A percentile compares a stretch with the other conserved stretches of the same genome.
phyloP scores from a whole-genome alignment of 2,329 filamentous ascomycete genomes.

The Aaosphaeria pasadenensis region DNA sequence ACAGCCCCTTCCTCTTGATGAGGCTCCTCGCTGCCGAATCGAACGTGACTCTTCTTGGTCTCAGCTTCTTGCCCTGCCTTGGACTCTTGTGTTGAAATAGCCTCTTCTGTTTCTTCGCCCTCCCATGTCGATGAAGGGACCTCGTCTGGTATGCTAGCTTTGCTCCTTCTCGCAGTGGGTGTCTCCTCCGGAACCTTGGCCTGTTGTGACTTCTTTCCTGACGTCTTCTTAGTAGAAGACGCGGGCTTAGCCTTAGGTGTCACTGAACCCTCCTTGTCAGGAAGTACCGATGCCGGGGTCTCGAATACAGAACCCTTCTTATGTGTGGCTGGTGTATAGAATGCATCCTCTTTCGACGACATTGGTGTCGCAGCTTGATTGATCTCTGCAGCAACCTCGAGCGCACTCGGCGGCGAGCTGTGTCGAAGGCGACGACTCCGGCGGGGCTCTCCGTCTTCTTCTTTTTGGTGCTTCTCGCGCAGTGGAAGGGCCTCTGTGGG shows the following conservation, averaged over 20 bases:
- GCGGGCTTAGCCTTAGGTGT: too few relatives aligned
- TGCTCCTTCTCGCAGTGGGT: conserved; percentile 13
- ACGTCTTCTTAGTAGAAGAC: too few relatives aligned
- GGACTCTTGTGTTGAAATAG: conserved; percentile 12
- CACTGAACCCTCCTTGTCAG: too few relatives aligned
- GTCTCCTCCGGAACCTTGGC: conserved; percentile 1
- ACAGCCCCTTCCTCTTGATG: conserved; percentile 2
- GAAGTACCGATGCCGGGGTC: too few relatives aligned
- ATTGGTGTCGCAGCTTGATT: neutral
- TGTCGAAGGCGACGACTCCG: conserved; percentile 3
- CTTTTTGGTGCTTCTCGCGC: neutral
- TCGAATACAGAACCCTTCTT: too few relatives aligned
- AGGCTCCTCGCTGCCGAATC: conserved; percentile 37
- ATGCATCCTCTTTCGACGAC: conserved; percentile 5
- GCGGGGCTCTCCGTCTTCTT: conserved; percentile 7
- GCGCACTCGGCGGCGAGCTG: too few relatives aligned
- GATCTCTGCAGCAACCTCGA: conserved; percentile 1
- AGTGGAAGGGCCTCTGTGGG: neutral
- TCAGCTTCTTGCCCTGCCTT: conserved; percentile 3
- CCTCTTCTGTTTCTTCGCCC: conserved; percentile 14
- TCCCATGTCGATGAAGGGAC: conserved; percentile 26
- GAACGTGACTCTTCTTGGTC: conserved; percentile 22
- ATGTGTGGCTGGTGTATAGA: too few relatives aligned
- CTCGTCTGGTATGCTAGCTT: conserved; percentile 14
- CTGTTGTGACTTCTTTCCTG: too few relatives aligned